Evolutionary conservation across 2,329 filamentous ascomycete species (phyloP).

Genomic region (Dothistroma pini): DNA sequence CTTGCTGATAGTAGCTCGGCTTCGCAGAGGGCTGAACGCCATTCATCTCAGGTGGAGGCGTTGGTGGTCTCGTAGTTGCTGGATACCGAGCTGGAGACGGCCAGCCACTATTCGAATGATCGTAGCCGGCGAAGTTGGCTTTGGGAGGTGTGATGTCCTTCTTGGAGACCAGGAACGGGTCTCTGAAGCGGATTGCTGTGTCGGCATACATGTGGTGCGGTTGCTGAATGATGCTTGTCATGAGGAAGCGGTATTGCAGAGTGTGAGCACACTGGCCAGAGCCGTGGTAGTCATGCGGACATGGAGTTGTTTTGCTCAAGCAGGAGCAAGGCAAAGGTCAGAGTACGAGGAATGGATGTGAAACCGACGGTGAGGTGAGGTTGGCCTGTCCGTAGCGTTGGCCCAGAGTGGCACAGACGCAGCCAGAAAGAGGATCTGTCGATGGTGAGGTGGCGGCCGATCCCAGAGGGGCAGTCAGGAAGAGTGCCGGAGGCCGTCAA

Average conservation of each 20-base stretch:
- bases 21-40: conserved; percentile 22
- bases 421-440: conserved; percentile 36
- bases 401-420: conserved; percentile 3
- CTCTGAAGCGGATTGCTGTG: conserved; percentile 33
- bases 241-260: conserved; percentile 19
- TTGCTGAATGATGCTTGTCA: conserved; percentile 25
- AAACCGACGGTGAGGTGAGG: conserved; percentile 10
- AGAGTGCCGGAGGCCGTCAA: conserved; percentile 5
- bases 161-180: conserved; percentile 33
- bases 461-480: conserved; percentile 49
- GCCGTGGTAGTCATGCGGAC: conserved; percentile 18
- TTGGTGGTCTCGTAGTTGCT: conserved; percentile 28
- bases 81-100: conserved; percentile 15
- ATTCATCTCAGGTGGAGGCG: conserved; percentile 38
- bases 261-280: conserved; percentile 8
- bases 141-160: conserved; percentile 19
- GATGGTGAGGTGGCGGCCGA: conserved; percentile 51
- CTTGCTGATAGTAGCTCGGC: conserved; percentile 26
- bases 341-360: conserved; percentile 8
- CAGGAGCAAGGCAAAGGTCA: conserved; percentile 10
- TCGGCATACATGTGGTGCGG: conserved; percentile 35
- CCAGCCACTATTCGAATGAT: conserved; percentile 19
- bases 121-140: conserved; percentile 11
- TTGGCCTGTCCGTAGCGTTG: conserved; percentile 8
- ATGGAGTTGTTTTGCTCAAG: conserved; percentile 11